Percentiles rank a stretch among this genome's conserved stretches.
Conservation (phyloP, 2,329 filamentous ascomycete species). For the Penicillium sp. region DNA sequence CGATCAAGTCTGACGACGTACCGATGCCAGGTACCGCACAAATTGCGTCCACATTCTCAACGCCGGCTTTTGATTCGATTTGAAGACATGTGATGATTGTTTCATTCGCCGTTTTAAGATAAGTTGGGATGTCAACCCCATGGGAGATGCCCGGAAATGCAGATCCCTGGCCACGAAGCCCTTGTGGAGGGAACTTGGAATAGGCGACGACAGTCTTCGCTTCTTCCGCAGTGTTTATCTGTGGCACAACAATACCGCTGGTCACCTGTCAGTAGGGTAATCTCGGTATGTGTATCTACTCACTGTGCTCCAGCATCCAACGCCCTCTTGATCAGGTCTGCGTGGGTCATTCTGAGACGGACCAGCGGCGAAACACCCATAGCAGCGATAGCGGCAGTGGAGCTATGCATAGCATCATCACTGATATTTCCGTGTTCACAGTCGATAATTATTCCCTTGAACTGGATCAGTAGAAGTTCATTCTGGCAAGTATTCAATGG, state of each 20-base stretch:
- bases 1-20: background rate
- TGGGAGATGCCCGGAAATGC: constrained; percentile 34
- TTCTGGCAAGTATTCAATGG: background rate
- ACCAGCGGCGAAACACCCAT: constrained; percentile 27
- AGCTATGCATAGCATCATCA: constrained; percentile 27
- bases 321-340: constrained; percentile 28
- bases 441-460: constrained; percentile 25
- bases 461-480: background rate
- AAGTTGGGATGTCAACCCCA: constrained; percentile 25
- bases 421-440: constrained; percentile 29
- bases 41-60: constrained; percentile 45
- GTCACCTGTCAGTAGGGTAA: background rate
- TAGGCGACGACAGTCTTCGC: constrained; percentile 21
- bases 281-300: constrained; percentile 20
- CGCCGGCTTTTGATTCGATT: constrained; percentile 41
- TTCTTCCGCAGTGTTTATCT: constrained; percentile 54
- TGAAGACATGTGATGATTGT: constrained; percentile 38
- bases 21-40: constrained; percentile 40
- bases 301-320: constrained; percentile 29
- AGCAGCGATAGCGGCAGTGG: constrained; percentile 23
- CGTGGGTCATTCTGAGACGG: constrained; percentile 20
- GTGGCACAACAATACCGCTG: constrained; percentile 40
- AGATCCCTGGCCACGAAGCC: constrained; percentile 29
- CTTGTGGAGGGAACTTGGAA: constrained; percentile 31
- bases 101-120: constrained; percentile 35